Evolutionary conservation across 805 yeast genomes (phyloP), one percentile per base, ranked within the genome.

Genomic region (Lachancea sp.): DNA sequence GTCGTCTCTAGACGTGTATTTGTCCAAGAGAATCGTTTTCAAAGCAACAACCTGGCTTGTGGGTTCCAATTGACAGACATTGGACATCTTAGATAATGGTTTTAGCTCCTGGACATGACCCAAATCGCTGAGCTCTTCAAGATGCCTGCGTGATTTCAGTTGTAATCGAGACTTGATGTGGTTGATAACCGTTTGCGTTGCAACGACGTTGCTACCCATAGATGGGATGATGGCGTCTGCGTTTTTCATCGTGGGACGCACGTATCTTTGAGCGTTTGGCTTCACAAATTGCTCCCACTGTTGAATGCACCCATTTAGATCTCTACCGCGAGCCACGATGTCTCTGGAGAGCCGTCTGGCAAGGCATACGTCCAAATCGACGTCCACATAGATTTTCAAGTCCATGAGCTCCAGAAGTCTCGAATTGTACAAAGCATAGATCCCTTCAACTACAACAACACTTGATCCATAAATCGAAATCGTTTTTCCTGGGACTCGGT

Each of bases 261-360:
- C 82, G 54, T 74, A 77, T 34, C 79, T 67, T 19, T 82, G 89
- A 8, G 95, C 89, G 61, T 88, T 87, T 6, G 99, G 99, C 62
- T 91, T 93, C 22, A 93, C 99, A 62, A 82, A 90, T 20, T 70
- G 65, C 51, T 85, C 82, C 98, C 98, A 93, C 59, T 93, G 99
- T 52, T 78, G 74, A 48, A 93, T 73, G 15, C 90, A 84, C 1
- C 96, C 95, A 3, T 67, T 71, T 30, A 90, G 68, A 55, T 90
- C 96, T 48, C 99, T 71, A 1, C 95, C 96, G 49, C 99, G 71
- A 49, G 82, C 80, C 12, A 85, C 72, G 43, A 88, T 89, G 62
- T 93, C 99, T 57, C 99, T 73, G 3, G 86, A 79, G 36, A 93
- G 68, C 55, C 99, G 72, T 56, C 99, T 73, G 3, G 96, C 90